Evolutionary conservation across 805 yeast species (phyloP).

Genomic region (Ogataea nitratoaversa): DNA sequence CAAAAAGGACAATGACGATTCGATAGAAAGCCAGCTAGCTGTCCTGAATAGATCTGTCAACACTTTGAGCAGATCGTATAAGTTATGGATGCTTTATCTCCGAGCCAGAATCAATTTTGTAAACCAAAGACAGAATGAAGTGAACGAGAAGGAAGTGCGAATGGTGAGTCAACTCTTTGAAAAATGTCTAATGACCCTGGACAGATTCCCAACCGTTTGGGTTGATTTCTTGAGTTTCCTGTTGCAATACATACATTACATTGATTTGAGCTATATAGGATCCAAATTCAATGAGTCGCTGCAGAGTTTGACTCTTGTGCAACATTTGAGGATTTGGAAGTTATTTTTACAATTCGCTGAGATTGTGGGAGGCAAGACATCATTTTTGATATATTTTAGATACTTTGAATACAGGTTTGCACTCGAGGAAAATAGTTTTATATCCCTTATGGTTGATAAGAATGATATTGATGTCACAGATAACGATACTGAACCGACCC

Average conservation of each 20-base stretch:
- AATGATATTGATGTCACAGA: conserved; percentile 1
- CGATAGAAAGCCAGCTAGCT: conserved; percentile 36
- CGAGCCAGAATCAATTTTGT: conserved; percentile 31
- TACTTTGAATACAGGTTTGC: conserved; percentile 23
- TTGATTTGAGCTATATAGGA: conserved; percentile 37
- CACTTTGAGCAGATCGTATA: conserved; percentile 40
- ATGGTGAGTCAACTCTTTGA: conserved; percentile 36
- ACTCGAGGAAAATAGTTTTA: conserved; percentile 1
- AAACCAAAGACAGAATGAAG: not conserved
- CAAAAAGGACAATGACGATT: conserved; percentile 22
- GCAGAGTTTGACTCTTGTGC: conserved; percentile 42
- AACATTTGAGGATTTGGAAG: conserved; percentile 55
- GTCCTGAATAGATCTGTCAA: conserved; percentile 50
- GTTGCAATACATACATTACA: conserved; percentile 21
- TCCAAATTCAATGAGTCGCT: conserved; percentile 47
- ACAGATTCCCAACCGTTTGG: conserved; percentile 51
- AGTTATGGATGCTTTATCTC: conserved; percentile 52
- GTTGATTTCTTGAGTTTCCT: conserved; percentile 43
- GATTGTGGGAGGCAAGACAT: conserved; percentile 38
- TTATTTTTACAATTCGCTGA: conserved; percentile 48
- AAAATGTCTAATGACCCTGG: conserved; percentile 38
- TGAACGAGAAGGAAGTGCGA: conserved; percentile 4
- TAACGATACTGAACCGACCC: not conserved
- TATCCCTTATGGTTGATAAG: not conserved
- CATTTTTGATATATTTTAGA: conserved; percentile 31